phyloP scores from a whole-genome alignment of 345 rosid genomes.

The Corchorus capsularis region DNA sequence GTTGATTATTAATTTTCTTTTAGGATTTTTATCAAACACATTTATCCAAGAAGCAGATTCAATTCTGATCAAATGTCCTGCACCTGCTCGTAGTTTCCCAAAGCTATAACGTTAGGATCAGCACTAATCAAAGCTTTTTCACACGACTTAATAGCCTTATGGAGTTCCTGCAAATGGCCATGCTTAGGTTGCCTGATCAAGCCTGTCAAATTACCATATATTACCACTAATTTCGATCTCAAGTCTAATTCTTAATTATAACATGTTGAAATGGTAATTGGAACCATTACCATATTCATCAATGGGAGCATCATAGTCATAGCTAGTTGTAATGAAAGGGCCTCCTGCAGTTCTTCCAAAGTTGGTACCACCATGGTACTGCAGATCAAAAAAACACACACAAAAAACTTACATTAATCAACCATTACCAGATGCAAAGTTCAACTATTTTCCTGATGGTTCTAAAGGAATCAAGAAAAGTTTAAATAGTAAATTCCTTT shows the following conservation, averaged over 20 bases:
- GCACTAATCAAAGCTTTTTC: constrained; percentile 60
- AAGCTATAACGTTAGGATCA: constrained; percentile 46
- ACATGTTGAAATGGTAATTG: background rate
- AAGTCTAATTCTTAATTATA: background rate
- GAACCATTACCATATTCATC: constrained; percentile 64
- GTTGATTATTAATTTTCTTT: background rate
- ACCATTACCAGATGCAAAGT: constrained; percentile 24
- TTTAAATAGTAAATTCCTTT: constrained; percentile 9
- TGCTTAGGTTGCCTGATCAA: constrained; percentile 81
- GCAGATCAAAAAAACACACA: constrained; percentile 15
- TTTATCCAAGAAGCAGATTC: constrained; percentile 1
- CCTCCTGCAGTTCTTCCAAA: constrained; percentile 78
- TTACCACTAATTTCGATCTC: background rate
- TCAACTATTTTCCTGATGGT: constrained; percentile 7
- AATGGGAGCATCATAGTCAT: constrained; percentile 75
- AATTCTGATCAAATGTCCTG: background rate
- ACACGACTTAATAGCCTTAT: constrained; percentile 67
- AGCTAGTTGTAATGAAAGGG: constrained; percentile 68
- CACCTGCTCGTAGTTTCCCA: constrained; percentile 76
- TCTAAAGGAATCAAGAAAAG: constrained; percentile 23
- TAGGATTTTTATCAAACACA: background rate
- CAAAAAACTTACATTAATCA: background rate
- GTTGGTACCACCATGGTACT: constrained; percentile 83
- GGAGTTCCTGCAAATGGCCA: constrained; percentile 73
- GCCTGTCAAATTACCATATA: constrained; percentile 43